Base-by-base conservation (phyloP, 768 basidiomycete species). In the Phaeotremella skinneri region DNA sequence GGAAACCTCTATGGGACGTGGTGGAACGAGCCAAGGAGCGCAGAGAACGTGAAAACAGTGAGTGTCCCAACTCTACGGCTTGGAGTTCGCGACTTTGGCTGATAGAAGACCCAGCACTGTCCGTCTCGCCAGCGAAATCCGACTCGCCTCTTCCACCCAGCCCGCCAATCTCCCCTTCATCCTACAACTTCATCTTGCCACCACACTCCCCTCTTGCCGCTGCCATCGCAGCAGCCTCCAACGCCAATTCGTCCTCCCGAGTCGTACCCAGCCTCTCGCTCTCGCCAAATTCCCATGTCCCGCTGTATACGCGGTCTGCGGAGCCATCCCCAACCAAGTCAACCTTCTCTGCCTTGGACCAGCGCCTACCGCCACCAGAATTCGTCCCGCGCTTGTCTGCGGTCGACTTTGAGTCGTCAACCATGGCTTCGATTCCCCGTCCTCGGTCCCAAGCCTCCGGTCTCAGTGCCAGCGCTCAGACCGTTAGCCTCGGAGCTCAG, bases 141-240 rank as follows among this genome's bases (percentile, higher is more conserved):
- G 56, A 47, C 4, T 61, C 66, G 3, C 30, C 66, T 25, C 52
- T 63, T 16, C 67, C 67, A 17, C 55, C 55, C n/a, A 61, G 61
- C 25, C 63, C 67, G 21, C 63, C 67, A 13, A 56, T 59, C 49
- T 66, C 68, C 9, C 68, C 68, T 1, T 31, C 57, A 16, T 52
- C 59, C 2, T 72, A 72, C 62, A 63, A 67, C 53, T 72, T 69
- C 55, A 59, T 67, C 31, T 63, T 72, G 17, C 68, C 70, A n/a
- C 42, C 65, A 2, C 63, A 65, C 50, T 69, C 68, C 3, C 67
- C 61, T 13, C 64, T 72, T 14, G 70, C 68, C 9, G 59, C 65
- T 2, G 61, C 65, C 2, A 64, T 70, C 37, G 56, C 56, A n/a
- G 43, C 43, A 7, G 56, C 52, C 14, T 60, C 57, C 13, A 52